Evolutionary conservation across 2,329 filamentous ascomycete species (phyloP).

Genomic region (Alternaria infectoria): DNA sequence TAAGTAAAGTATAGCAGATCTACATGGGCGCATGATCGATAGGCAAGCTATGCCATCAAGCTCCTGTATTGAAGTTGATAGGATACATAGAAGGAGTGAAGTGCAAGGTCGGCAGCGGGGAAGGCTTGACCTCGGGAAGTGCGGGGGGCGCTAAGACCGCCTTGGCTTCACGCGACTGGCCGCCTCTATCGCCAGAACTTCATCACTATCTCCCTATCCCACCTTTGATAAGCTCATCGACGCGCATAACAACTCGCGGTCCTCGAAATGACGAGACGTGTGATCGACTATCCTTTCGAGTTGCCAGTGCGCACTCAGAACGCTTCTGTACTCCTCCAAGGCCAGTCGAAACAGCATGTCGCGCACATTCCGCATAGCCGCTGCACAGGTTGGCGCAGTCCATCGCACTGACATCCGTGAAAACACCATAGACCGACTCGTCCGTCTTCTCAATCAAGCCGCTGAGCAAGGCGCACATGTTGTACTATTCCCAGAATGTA

Average conservation of each 20-base stretch:
- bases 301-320: neutral
- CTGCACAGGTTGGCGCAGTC: conserved; percentile 60
- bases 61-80: neutral
- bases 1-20: neutral
- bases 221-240: neutral
- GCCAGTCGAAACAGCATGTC: conserved; percentile 32
- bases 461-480: conserved; percentile 53
- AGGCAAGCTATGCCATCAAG: too few relatives aligned
- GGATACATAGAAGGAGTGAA: neutral
- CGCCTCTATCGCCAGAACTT: neutral
- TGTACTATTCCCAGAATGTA: conserved; percentile 60
- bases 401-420: conserved; percentile 49
- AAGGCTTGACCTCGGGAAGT: neutral
- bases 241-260: neutral
- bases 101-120: neutral
- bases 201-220: neutral
- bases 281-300: neutral
- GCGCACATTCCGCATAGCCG: conserved; percentile 54
- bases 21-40: too few relatives aligned
- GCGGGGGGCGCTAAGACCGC: neutral
- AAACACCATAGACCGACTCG: conserved; percentile 55
- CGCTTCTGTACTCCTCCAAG: neutral
- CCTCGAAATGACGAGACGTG: neutral
- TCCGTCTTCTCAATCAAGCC: conserved; percentile 56
- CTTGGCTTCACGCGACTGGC: neutral